Conservation (phyloP, 2,329 filamentous ascomycete species). For the Fusarium albosuccineum region DNA sequence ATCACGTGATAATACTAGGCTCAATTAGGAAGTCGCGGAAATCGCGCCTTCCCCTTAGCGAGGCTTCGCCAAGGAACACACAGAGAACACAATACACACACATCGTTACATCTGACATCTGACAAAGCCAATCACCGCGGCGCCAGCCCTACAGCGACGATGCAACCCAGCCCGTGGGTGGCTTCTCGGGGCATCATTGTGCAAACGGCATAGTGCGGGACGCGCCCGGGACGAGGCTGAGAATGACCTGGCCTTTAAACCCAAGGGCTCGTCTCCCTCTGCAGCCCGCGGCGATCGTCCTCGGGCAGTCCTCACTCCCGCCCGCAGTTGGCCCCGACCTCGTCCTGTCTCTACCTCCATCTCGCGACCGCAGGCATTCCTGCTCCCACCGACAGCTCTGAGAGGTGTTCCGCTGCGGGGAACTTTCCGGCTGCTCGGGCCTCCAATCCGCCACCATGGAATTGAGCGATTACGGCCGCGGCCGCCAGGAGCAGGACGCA, state of each 20-base stretch:
- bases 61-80: too few species aligned
- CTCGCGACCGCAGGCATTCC: neutral
- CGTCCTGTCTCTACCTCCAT: conserved; percentile 1
- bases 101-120: too few species aligned
- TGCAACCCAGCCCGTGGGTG: conserved; percentile 11
- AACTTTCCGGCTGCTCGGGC: conserved; percentile 35
- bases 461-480: conserved; percentile 30
- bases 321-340: neutral
- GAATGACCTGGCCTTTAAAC: conserved; percentile 1
- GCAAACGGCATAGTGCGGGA: conserved; percentile 8
- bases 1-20: too few species aligned
- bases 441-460: conserved; percentile 31
- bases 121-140: conserved; percentile 29
- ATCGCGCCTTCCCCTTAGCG: too few species aligned
- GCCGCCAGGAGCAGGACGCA: conserved; percentile 11
- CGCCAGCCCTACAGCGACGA: conserved; percentile 35
- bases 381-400: neutral
- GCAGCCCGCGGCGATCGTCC: neutral
- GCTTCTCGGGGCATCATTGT: conserved; percentile 6
- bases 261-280: neutral
- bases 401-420: conserved; percentile 29
- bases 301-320: conserved; percentile 1
- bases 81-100: too few species aligned
- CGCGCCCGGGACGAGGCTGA: conserved; percentile 31
- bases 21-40: too few species aligned